phyloP scores from a whole-genome alignment of 495 filamentous ascomycete genomes.

The Aspergillus affinis region DNA sequence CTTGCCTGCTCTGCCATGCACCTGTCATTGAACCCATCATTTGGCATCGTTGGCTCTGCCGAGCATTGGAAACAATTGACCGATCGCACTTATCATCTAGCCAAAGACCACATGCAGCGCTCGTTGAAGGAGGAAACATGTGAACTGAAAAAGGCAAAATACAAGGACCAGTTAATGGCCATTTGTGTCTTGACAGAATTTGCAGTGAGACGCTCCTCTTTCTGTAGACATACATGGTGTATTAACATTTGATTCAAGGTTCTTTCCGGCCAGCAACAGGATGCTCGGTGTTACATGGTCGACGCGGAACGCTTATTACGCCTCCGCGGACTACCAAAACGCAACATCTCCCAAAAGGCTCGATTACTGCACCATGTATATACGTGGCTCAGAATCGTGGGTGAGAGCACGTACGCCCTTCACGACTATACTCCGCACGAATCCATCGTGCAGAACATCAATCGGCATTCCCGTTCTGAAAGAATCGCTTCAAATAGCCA shows the following conservation, averaged over 20 bases:
- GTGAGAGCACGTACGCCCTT: slow-evolving; percentile 37
- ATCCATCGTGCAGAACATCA: slow-evolving; percentile 26
- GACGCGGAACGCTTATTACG: slow-evolving; percentile 35
- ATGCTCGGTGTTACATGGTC: slow-evolving; percentile 35
- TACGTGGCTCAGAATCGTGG: slow-evolving; percentile 36
- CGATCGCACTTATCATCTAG: slow-evolving; percentile 27
- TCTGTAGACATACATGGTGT: neutral
- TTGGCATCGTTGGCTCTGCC: slow-evolving; percentile 11
- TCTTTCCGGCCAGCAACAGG: slow-evolving; percentile 33
- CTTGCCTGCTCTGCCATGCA: slow-evolving; percentile 34
- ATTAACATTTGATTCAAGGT: slow-evolving; percentile 17
- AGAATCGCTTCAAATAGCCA: neutral
- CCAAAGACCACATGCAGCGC: slow-evolving; percentile 33
- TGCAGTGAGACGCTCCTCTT: slow-evolving; percentile 21
- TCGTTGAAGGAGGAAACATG: slow-evolving; percentile 31
- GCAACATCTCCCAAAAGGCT: slow-evolving; percentile 35
- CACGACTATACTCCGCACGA: slow-evolving; percentile 32
- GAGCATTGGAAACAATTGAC: slow-evolving; percentile 29
- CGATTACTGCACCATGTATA: slow-evolving; percentile 37
- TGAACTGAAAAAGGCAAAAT: slow-evolving; percentile 36
- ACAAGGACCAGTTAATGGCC: slow-evolving; percentile 44
- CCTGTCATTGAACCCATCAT: slow-evolving; percentile 22
- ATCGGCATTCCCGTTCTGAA: slow-evolving; percentile 16
- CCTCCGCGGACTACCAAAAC: slow-evolving; percentile 30
- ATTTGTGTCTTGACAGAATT: slow-evolving; percentile 32